Evolutionary conservation across 192 early-diverging fungal genomes (phyloP).

Genomic region (Coemansia sp.): DNA sequence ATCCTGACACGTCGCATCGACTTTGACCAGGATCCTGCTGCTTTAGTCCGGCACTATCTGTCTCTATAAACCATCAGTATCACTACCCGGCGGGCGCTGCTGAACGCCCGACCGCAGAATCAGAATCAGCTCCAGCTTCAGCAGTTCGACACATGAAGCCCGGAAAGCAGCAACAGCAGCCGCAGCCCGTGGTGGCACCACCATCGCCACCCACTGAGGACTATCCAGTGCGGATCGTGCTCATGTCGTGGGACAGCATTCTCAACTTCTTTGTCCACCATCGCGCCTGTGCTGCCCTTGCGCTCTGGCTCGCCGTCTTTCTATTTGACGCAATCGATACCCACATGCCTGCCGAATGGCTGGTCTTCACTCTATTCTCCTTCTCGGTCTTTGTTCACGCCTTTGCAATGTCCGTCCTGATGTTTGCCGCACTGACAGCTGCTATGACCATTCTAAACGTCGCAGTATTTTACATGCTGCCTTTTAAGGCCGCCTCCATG

Average conservation of each 20-base stretch:
- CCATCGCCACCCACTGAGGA: conserved; percentile 13
- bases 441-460: conserved; percentile 48
- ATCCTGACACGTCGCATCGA: neutral
- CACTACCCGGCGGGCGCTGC: conserved; percentile 8
- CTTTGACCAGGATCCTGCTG: neutral
- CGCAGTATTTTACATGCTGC: conserved; percentile 33
- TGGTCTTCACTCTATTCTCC: conserved; percentile 54
- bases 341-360: conserved; percentile 54
- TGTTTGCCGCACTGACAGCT: conserved; percentile 42
- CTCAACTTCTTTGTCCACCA: conserved; percentile 45
- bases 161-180: conserved; percentile 29
- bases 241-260: conserved; percentile 35
- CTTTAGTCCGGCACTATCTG: neutral
- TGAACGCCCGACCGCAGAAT: conserved; percentile 13
- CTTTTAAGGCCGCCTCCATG: conserved; percentile 32
- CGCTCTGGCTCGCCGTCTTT: conserved; percentile 39
- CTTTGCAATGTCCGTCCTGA: conserved; percentile 50
- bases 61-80: neutral
- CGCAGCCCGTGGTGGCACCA: neutral
- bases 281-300: conserved; percentile 41
- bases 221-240: conserved; percentile 23
- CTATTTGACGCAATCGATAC: conserved; percentile 40
- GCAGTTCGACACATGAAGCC: conserved; percentile 20
- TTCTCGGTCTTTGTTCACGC: conserved; percentile 57
- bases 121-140: conserved; percentile 7